Base-by-base conservation (phyloP, 2,329 filamentous ascomycete genomes). In the Dichotomopilus funicola region DNA sequence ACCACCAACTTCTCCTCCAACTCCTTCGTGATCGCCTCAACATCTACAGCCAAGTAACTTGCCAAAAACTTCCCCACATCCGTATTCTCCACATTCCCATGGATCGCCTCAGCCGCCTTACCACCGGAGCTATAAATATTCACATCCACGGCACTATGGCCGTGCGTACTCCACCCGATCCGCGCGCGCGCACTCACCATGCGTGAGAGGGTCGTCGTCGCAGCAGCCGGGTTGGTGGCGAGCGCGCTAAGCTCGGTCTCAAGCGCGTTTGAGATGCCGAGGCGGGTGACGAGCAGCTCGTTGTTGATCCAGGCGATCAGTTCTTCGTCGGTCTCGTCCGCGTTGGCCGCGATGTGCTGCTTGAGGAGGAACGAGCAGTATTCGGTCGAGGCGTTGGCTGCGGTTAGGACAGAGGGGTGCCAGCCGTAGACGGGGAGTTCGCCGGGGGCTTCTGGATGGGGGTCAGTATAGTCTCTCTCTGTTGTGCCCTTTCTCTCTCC, bases 61-160 rank as follows among this genome's bases (percentile, higher is more conserved):
- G 83, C 76, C 56, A 99, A 72, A 70, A 96, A 99, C 45, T 80
- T 75, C 37, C 94, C 94, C 1, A 99, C 80, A 33, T 97, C 91
- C 0, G 86, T 97, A 68, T 99, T 99, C 75, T 99, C 94, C 53
- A 95, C 86, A 69, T 97, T 97, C 6, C 92, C 92, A 3, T 82
- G 75, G 6, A 96, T 77, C 11, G 79, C 76, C 44, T 81, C 78
- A 0, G 85, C 81, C 40, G 81, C 78, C 0, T 81, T 78, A 3
- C 88, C 85, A 46, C 78, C 78, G 0, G 88, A 91, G 51, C 88
- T 87, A 73, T 97, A 99, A 62, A 99, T 89, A 71, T 99, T 99
- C 49, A 99, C 94, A 68, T 99, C 94, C 6, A 94, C 91, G 51
- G 87, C 94, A 19, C 86, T 88, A 73, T 99, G 94, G 34, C 94